Base-by-base conservation (phyloP, 1,284 basidiomycete species). In the Irpex rosettiformis region DNA sequence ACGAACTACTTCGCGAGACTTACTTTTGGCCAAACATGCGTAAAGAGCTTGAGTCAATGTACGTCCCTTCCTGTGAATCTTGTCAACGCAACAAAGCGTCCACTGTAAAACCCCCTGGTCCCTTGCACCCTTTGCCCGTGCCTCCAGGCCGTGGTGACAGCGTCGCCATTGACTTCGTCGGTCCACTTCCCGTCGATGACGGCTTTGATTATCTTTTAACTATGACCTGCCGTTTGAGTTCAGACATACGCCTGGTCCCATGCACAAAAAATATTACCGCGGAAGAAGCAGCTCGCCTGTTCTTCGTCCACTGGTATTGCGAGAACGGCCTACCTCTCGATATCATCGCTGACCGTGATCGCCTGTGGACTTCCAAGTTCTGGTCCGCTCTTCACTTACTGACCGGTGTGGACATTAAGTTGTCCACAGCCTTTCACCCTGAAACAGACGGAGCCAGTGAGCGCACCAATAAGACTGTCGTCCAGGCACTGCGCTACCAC, bases 101-200 rank as follows among this genome's bases (percentile, higher is more conserved):
- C 18, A 67, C 59, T 0, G 24, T n/a, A 0, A 61, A 64, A n/a
- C 57, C 62, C 5, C 3, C 57, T 2, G 64, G 67, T 2, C 58
- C 61, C 4, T 52, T 71, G 4, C 68, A 71, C 45, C 65, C 65
- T 1, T 16, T 37, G 16, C 33, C 33, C 33, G 33, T 37, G 33
- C 5, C 30, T 16, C 24, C 52, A 8, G 6, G 24, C 7, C 33
- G 56, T 16, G 21, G 30, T 2, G n/a, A 7, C 5, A 58, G 54
- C 18, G 63, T 73, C 0, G 62, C 62, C 0, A 67, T 75, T n/a
- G 73, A 75, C 52, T 73, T 74, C 54, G 66, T 75, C 8, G 69
- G 72, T 3, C 72, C 70, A 0, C 62, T 75, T 1, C 66, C 63
- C 0, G 40, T 53, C 11, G 63, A 65, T 45, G 22, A 49, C 0